Base-by-base conservation (phyloP, 2,329 filamentous ascomycete genomes). In the Claviceps pazoutovae region DNA sequence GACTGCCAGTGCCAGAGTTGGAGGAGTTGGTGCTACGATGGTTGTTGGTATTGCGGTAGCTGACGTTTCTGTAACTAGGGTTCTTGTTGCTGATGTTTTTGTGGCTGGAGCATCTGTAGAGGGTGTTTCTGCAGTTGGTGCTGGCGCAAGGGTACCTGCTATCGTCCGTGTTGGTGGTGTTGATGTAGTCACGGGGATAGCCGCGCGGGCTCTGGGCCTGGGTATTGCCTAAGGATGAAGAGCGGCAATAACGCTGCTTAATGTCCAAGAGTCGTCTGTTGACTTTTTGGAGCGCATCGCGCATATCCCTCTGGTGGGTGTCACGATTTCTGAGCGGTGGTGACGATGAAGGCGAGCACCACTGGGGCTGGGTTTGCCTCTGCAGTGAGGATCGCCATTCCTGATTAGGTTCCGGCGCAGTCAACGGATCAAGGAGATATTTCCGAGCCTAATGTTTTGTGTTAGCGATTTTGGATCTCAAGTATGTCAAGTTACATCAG, bases 371-470 rank as follows among this genome's bases (percentile, higher is more conserved):
- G 9, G 30, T 44, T 8, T 48, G 46, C 6, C 3, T 14, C 36
- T 48, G 34, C 21, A 1, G 26, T 5, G n/a, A 46, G 26, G 14
- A 45, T 4, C 2, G 76, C 7, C 83, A 82, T 47, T 85, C 80
- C 55, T 83, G 76, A 54, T 73, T 79, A 14, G 84, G 84, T 55
- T 86, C 80, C 9, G 81, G 82, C 21, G 75, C 82, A 59, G 73
- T 80, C 55, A 88, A 70, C 56, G 84, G 85, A 59, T 85, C 82
- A 57, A 88, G 77, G 45, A 88, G 71, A 61, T 84, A 82, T 60
- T 79, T 75, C 50, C 74, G 71, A 44, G 83, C 81, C 83, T 87
- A 61, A 2, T 9, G 17, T 11, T 17, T 19, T n/a, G 4, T 17
- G 3, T 50, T 16, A 43, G 43, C 4, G 30, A 34, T 34, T 11